Percentiles rank a stretch among this genome's conserved stretches.
Conservation (phyloP, 202 grass and related monocot species). For the Miscanthus sacchariflorus region DNA sequence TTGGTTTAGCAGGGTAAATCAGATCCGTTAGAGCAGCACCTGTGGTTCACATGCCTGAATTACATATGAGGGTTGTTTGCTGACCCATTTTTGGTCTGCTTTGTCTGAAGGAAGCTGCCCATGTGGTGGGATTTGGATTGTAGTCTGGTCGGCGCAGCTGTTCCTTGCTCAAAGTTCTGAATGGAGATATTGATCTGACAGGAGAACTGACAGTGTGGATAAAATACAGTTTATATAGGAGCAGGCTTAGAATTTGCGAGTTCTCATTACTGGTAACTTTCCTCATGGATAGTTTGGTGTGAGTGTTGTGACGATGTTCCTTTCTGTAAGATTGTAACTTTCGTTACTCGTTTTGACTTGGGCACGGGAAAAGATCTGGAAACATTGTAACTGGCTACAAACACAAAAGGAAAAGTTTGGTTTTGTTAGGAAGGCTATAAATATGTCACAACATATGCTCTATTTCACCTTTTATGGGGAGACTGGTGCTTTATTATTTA, state of each 20-base stretch:
- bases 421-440: not conserved
- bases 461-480: not conserved
- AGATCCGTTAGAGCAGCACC: slow-evolving; percentile 47
- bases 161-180: not conserved
- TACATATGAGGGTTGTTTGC: slow-evolving; percentile 3
- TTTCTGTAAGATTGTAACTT: not conserved
- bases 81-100: slow-evolving; percentile 6
- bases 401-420: not conserved
- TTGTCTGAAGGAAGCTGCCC: slow-evolving; percentile 18
- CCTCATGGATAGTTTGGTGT: not conserved
- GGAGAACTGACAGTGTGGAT: slow-evolving; percentile 30
- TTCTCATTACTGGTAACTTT: not conserved
- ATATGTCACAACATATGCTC: not conserved
- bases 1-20: slow-evolving; percentile 85
- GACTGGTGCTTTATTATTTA: not conserved
- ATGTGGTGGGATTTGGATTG: not conserved
- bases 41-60: not conserved
- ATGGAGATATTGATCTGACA: slow-evolving; percentile 15
- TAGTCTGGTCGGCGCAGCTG: not conserved
- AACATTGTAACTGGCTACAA: not conserved
- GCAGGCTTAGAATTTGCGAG: not conserved
- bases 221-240: not conserved
- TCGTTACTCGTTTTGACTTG: not conserved
- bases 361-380: not conserved
- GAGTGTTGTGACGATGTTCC: not conserved